Evolutionary conservation across 257 asterid genomes (phyloP), one percentile per base, ranked within the genome.

Genomic region (Petunia axillaris): DNA sequence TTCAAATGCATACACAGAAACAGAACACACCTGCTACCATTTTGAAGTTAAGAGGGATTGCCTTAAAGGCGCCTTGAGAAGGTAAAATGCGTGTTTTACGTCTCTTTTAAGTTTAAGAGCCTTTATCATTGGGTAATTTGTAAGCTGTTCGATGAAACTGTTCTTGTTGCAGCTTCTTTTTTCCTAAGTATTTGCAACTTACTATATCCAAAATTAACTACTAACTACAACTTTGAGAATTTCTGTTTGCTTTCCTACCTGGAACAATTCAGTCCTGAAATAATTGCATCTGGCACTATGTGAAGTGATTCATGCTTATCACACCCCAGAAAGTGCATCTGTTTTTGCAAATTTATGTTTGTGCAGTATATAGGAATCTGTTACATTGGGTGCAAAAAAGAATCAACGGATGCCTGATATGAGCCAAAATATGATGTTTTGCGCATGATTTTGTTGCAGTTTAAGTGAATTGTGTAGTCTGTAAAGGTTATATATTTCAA

Each of bases 1-100:
- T n/a, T 96, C 99, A 68, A 96, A 96, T 88, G 99, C 98, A 15
- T 94, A 92, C 86, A 96, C 99, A n/a, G 99, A 96, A 85, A 94
- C 99, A 8, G 98, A 96, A 93, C 89, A 92, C 83, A 94, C 99
- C 41, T 94, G 98, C 89, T 96, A 96, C 88, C 97, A 96, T 85
- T 96, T 96, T 89, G 99, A 96, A 71, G 98, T 96, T 77, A 92
- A 96, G 79, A 88, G 85, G 83, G 99, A 96, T 92, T 94, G 89
- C 89, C 98, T 96, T 40, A 64, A 90, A 86, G 98, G 96, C 80
- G 98, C 99, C 63, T 87, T 94, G 87, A 89, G 86, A 80, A 92
- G 99, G 99, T 94, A 90, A 83, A 78, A 9, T 36, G 40, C 13
- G 13, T 71, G 62, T 71, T 71, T 50, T 71, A 35, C 11, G 5